These are phyloP conservation scores for Irpex sp. DNA, from an alignment of 1,284 basidiomycete species.

Conservation along the genomic window DNA sequence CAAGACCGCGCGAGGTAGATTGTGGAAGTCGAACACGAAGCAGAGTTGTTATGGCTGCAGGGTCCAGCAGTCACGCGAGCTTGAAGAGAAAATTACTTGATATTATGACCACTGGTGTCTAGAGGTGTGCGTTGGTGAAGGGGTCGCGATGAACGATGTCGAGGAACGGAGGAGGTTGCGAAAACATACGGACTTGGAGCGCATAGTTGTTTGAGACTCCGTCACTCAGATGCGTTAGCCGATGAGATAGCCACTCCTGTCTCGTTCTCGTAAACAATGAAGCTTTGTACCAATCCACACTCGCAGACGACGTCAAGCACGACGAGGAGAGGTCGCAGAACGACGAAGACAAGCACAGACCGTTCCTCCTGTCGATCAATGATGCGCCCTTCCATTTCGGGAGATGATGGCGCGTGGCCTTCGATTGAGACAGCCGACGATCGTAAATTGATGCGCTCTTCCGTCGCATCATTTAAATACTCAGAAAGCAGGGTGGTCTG, in stretches of 20 bases:
- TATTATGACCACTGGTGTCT: background rate
- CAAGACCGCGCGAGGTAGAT: no score
- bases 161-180: background rate
- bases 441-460: background rate
- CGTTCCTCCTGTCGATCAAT: background rate
- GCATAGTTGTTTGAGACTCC: background rate
- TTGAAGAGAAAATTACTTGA: background rate
- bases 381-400: background rate
- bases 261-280: background rate
- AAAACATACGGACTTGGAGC: background rate
- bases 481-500: background rate
- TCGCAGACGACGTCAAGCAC: background rate
- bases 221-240: background rate
- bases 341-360: background rate
- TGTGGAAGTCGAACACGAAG: no score
- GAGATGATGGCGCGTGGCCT: background rate
- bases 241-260: background rate
- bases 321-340: background rate
- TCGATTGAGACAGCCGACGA: background rate
- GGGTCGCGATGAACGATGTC: background rate
- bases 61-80: background rate
- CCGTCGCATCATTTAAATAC: background rate
- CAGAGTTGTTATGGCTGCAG: background rate
- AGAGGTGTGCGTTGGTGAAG: background rate
- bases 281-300: background rate